These are phyloP conservation scores for Nannizziopsis arthrosporioides DNA, from an alignment of 2,329 filamentous ascomycete species.

Conservation along the genomic window DNA sequence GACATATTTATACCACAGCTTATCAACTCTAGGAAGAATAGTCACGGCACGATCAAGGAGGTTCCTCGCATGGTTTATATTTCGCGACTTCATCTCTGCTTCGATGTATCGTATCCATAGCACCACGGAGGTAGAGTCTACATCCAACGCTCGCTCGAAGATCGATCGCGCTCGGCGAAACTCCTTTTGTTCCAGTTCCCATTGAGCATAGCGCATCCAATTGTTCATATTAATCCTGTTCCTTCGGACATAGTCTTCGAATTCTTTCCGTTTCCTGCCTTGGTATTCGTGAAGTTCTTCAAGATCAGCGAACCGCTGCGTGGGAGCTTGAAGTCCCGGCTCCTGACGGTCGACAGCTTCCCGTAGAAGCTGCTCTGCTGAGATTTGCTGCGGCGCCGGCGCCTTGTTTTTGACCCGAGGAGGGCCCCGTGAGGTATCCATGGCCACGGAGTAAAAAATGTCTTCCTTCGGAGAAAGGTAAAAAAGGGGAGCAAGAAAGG, in stretches of 20 bases:
- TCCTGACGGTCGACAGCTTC: constrained; percentile 97
- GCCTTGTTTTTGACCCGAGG: constrained; percentile 99
- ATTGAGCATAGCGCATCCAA: constrained; percentile 95
- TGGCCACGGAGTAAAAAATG: constrained; percentile 27
- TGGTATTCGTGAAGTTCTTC: constrained; percentile 98
- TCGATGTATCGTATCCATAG: constrained; percentile 92
- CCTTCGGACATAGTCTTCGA: constrained; percentile 92
- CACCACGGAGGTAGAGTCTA: constrained; percentile 72
- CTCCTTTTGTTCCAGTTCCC: constrained; percentile 98
- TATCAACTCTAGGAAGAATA: constrained; percentile 79
- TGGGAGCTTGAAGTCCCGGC: constrained; percentile 72
- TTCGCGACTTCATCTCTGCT: constrained; percentile 86
- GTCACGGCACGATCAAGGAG: constrained; percentile 89
- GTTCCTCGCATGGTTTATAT: constrained; percentile 95
- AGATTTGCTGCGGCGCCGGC: constrained; percentile 79
- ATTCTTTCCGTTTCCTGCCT: constrained; percentile 88
- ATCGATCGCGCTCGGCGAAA: constrained; percentile 81
- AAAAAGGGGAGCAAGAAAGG: too few species aligned
- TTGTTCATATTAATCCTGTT: constrained; percentile 96
- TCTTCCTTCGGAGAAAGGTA: not conserved
- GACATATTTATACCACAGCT: constrained; percentile 98
- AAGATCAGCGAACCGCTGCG: constrained; percentile 87
- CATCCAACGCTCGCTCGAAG: constrained; percentile 89
- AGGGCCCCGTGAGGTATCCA: constrained; percentile 85
- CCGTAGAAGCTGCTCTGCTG: constrained; percentile 88